Base-by-base conservation (phyloP, 805 yeast species). In the Torulaspora franciscae region DNA sequence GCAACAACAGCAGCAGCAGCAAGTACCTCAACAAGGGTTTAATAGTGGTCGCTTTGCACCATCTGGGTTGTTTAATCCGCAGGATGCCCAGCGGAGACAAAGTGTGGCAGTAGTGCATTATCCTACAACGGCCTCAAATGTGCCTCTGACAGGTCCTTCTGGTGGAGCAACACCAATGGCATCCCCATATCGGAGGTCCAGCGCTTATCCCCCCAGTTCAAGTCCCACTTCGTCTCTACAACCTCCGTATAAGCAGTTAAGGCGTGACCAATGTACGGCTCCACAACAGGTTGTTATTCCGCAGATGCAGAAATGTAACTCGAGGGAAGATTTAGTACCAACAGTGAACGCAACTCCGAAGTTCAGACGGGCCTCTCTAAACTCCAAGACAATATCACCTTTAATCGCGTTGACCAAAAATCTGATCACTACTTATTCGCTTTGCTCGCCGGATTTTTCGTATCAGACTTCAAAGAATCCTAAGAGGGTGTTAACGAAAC, bases 391-490 rank as follows among this genome's bases (percentile, higher is more conserved):
- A 45, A 77, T 85, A 3, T 83, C 93, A 4, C 99, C 99, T 1
- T 72, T 86, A 19, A 71, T 76, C 46, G 95, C 95, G 0, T 69
- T 91, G 47, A 85, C 96, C 0, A 75, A 81, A 3, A 79, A 85
- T 38, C 68, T 93, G 40, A 75, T 91, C 1, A 79, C 89, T 15
- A 83, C 96, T 0, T 93, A 85, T 64, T 72, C 85, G 7, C 75
- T 91, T 45, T 91, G 97, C 66, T 85, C 88, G 48, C 87, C 97
- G 0, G 76, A 73, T 28, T 93, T 88, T 66, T 81, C 81, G 50
- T 93, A 93, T 64, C 83, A 83, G 52, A 78, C 87, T 13, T 75
- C 88, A 2, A 81, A 87, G 47, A 93, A 93, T 61, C 99, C 99
- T 3, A 80, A 87, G 49, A 71, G 99, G 45, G 96, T 89, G 2